A percentile compares a stretch with the other conserved stretches of the same genome.
Conservation (phyloP, 257 asterid genomes). For the Euphrasia confusa region DNA sequence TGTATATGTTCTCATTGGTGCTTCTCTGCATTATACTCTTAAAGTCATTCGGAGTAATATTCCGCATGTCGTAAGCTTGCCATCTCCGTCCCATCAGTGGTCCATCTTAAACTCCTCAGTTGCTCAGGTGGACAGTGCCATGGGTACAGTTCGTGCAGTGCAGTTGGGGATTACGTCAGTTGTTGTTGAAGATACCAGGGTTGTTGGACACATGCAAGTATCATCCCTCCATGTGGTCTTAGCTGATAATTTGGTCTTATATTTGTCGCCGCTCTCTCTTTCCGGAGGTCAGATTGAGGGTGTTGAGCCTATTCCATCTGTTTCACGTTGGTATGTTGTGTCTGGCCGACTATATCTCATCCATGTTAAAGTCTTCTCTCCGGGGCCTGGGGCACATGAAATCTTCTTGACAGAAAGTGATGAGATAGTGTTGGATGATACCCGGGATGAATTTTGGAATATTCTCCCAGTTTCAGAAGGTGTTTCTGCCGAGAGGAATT, state of each 20-base stretch:
- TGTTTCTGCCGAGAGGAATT: slow-evolving; percentile 29
- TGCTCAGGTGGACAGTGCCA: slow-evolving; percentile 56
- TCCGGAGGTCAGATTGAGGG: slow-evolving; percentile 51
- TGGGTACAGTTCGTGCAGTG: slow-evolving; percentile 59
- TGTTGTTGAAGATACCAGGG: slow-evolving; percentile 81
- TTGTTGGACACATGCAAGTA: slow-evolving; percentile 69
- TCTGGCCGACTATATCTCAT: slow-evolving; percentile 65
- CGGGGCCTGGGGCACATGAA: slow-evolving; percentile 59
- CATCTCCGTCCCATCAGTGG: slow-evolving; percentile 81
- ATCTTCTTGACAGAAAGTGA: slow-evolving; percentile 69
- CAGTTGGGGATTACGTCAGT: slow-evolving; percentile 63
- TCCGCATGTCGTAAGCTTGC: slow-evolving; percentile 64
- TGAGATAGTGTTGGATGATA: slow-evolving; percentile 53
- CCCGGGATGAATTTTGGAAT: slow-evolving; percentile 57
- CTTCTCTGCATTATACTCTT: slow-evolving; percentile 57
- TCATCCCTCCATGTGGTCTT: slow-evolving; percentile 81
- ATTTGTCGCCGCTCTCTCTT: slow-evolving; percentile 51
- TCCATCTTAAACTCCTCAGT: slow-evolving; percentile 67
- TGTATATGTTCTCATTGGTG: slow-evolving; percentile 74
- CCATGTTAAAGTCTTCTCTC: slow-evolving; percentile 61
- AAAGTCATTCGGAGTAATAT: slow-evolving; percentile 65
- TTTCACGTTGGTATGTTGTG: slow-evolving; percentile 76
- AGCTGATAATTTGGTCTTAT: slow-evolving; percentile 64
- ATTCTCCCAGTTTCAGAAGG: slow-evolving; percentile 53
- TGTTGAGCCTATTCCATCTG: slow-evolving; percentile 44